phyloP scores from a whole-genome alignment of 768 basidiomycete species.

The Mycena chlorophos region DNA sequence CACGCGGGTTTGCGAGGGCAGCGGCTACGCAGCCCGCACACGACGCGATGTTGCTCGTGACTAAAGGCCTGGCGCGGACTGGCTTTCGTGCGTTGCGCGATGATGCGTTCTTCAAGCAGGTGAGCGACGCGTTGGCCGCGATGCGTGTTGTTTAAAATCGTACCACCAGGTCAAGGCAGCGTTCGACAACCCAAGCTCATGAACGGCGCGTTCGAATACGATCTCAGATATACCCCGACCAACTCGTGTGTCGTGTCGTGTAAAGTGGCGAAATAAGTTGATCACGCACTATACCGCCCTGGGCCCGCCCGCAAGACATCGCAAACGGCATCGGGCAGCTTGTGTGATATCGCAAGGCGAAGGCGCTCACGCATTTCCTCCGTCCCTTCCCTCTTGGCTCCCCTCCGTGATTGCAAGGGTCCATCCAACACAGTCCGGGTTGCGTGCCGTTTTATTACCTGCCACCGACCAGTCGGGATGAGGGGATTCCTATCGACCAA shows the following conservation, averaged over 20 bases:
- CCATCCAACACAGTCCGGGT: no score
- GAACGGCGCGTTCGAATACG: neutral
- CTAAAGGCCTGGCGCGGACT: conserved; percentile 63
- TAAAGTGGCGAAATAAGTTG: no score
- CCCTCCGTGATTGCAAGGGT: neutral
- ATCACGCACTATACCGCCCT: no score
- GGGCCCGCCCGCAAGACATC: no score
- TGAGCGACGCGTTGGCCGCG: conserved; percentile 27
- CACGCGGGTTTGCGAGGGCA: conserved; percentile 61
- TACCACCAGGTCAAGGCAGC: conserved; percentile 15
- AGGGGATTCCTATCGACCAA: neutral
- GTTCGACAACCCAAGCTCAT: conserved; percentile 5
- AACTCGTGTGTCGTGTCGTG: no score
- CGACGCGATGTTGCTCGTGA: conserved; percentile 51
- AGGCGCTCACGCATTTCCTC: no score
- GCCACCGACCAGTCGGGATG: neutral
- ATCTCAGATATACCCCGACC: no score
- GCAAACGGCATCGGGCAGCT: no score
- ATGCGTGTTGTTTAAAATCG: neutral
- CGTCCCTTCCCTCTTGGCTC: no score
- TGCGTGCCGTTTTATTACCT: neutral
- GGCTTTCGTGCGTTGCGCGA: conserved; percentile 63
- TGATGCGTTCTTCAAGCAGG: conserved; percentile 55
- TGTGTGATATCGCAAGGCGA: no score
- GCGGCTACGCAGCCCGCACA: conserved; percentile 65